Percentiles rank a stretch among this genome's conserved stretches.
These are phyloP conservation scores for Podospora australis DNA, from an alignment of 495 filamentous ascomycete species.

Conservation along the genomic window DNA sequence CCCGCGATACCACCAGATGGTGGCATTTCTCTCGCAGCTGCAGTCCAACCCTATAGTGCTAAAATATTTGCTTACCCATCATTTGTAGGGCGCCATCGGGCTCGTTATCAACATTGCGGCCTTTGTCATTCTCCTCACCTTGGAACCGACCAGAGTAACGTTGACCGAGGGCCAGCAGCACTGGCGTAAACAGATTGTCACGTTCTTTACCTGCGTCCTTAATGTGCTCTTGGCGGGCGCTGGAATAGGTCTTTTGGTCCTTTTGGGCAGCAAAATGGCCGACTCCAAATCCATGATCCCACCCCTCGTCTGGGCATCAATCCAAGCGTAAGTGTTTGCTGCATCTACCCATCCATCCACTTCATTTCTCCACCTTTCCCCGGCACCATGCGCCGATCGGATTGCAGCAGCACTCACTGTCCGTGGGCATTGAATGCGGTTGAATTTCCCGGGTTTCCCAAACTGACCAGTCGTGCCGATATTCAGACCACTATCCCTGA, in stretches of 20 bases:
- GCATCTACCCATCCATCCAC: not conserved
- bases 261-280: conserved; percentile 13
- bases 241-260: conserved; percentile 17
- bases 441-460: not conserved
- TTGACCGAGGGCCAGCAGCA: conserved; percentile 28
- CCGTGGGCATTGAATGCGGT: too few species aligned
- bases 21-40: too few species aligned
- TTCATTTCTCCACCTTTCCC: not conserved
- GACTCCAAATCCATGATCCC: conserved; percentile 18
- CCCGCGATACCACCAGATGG: not conserved
- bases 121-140: conserved; percentile 16
- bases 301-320: conserved; percentile 15
- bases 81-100: conserved; percentile 18
- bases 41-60: too few species aligned
- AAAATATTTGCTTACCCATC: not conserved
- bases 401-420: not conserved
- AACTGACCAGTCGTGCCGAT: conserved; percentile 2
- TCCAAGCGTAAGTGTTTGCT: conserved; percentile 20
- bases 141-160: conserved; percentile 15
- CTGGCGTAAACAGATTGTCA: conserved; percentile 24
- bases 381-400: too few species aligned
- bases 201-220: conserved; percentile 21
- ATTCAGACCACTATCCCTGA: conserved; percentile 16
- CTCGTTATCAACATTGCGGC: conserved; percentile 18
- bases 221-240: conserved; percentile 23